Percentiles rank a stretch among this genome's conserved stretches.
These are phyloP conservation scores for Ogataea pignaliae DNA, from an alignment of 805 yeast genomes.

Conservation along the genomic window DNA sequence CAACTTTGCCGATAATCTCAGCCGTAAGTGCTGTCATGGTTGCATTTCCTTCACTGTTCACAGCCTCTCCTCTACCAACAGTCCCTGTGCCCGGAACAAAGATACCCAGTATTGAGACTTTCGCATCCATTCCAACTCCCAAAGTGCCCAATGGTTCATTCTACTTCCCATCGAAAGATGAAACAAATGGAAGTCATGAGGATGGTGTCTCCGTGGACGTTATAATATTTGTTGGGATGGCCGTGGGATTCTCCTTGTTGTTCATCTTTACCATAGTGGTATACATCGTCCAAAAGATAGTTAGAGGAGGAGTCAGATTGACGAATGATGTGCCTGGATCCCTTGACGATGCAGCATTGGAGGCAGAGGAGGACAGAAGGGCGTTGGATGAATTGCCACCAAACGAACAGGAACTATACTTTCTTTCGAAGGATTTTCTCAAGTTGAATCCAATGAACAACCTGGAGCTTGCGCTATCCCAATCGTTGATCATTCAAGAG, in stretches of 20 bases:
- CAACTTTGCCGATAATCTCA: no score
- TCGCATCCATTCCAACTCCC: no score
- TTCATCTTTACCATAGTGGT: constrained; percentile 11
- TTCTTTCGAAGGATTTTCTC: constrained; percentile 56
- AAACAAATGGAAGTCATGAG: not conserved
- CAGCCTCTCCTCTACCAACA: no score
- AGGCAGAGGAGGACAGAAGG: constrained; percentile 54
- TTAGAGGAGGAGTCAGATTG: constrained; percentile 17
- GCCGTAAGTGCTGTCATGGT: no score
- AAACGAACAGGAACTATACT: constrained; percentile 64
- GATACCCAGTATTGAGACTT: no score
- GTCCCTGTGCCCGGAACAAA: no score
- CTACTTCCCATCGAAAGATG: no score
- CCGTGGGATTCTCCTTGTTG: constrained; percentile 20
- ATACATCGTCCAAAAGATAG: constrained; percentile 10
- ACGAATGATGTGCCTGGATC: constrained; percentile 48
- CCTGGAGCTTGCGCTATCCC: constrained; percentile 41
- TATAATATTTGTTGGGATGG: constrained; percentile 19
- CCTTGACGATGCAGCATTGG: constrained; percentile 58
- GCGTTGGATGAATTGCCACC: constrained; percentile 59
- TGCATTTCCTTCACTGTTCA: no score
- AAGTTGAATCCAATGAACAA: constrained; percentile 36
- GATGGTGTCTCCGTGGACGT: constrained; percentile 9
- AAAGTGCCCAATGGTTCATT: no score
- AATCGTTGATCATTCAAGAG: constrained; percentile 67